Evolutionary conservation across 306 rosid genomes (phyloP).

Genomic region (Cotoneaster glaucophyllus): DNA sequence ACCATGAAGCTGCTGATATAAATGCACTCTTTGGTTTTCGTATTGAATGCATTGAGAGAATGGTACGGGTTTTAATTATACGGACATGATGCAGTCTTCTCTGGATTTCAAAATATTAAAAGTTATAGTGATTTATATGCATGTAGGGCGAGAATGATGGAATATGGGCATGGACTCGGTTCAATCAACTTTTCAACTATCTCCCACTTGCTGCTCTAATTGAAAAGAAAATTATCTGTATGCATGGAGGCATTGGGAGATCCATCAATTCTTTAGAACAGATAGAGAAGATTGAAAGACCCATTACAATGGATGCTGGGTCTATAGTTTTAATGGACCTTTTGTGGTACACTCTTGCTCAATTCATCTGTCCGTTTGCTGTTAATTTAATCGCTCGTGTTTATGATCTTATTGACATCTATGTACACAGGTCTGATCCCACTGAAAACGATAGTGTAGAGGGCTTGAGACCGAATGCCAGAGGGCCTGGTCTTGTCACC

Average conservation of each 20-base stretch:
- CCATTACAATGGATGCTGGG: constrained; percentile 99
- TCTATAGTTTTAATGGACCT: constrained; percentile 95
- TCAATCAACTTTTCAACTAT: constrained; percentile 95
- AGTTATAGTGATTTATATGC: constrained; percentile 27
- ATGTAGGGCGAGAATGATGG: constrained; percentile 96
- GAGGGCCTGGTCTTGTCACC: constrained; percentile 99
- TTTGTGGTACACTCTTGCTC: constrained; percentile 53
- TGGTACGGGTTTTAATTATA: constrained; percentile 49
- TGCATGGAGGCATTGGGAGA: constrained; percentile 99
- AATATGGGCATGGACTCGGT: constrained; percentile 99
- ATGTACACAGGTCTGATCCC: constrained; percentile 87
- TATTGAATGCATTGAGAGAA: constrained; percentile 98
- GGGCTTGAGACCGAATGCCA: constrained; percentile 99
- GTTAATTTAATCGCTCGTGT: background rate
- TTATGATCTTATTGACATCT: constrained; percentile 12
- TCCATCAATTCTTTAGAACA: constrained; percentile 90
- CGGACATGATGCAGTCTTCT: constrained; percentile 11
- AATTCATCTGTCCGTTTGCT: constrained; percentile 1
- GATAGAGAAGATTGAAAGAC: constrained; percentile 97
- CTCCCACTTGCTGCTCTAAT: constrained; percentile 97
- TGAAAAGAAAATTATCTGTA: constrained; percentile 97
- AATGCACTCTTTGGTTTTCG: constrained; percentile 99
- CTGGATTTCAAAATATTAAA: constrained; percentile 6
- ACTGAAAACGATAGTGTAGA: constrained; percentile 96
- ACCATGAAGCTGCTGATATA: constrained; percentile 99